A percentile compares a stretch with the other conserved stretches of the same genome.
These are phyloP conservation scores for Aspergillus bridgeri DNA, from an alignment of 495 filamentous ascomycete genomes.

Conservation along the genomic window DNA sequence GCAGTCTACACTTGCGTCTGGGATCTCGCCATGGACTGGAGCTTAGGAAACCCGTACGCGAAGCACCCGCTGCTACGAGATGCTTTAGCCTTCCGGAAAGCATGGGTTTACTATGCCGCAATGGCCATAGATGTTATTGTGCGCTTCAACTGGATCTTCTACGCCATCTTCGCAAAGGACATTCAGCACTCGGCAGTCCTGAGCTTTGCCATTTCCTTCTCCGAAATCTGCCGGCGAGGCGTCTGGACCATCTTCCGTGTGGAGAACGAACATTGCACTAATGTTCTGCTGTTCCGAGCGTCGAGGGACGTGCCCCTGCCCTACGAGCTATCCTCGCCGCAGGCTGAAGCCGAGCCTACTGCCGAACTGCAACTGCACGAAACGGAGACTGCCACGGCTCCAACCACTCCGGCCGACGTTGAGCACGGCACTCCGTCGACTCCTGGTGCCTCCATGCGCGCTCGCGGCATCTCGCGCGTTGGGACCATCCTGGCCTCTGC, in stretches of 20 bases:
- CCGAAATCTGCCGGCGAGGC: constrained; percentile 77
- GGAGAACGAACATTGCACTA: constrained; percentile 93
- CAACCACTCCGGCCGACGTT: constrained; percentile 25
- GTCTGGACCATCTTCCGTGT: constrained; percentile 92
- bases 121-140: constrained; percentile 85
- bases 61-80: constrained; percentile 69
- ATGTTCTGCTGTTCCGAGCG: constrained; percentile 81
- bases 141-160: constrained; percentile 94
- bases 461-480: constrained; percentile 43
- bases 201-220: constrained; percentile 70
- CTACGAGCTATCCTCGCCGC: constrained; percentile 55
- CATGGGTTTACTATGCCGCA: constrained; percentile 79
- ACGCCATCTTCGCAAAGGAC: constrained; percentile 74
- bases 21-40: constrained; percentile 98
- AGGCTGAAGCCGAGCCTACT: constrained; percentile 17
- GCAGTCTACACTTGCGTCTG: constrained; percentile 82
- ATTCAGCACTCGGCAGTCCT: constrained; percentile 76
- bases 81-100: constrained; percentile 69
- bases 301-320: constrained; percentile 77
- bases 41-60: constrained; percentile 71
- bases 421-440: constrained; percentile 30
- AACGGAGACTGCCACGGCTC: constrained; percentile 23
- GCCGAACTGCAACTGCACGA: constrained; percentile 33
- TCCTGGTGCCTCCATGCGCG: constrained; percentile 30
- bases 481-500: constrained; percentile 65